phyloP scores from a whole-genome alignment of 768 basidiomycete genomes.

The Termitomyces heimii region DNA sequence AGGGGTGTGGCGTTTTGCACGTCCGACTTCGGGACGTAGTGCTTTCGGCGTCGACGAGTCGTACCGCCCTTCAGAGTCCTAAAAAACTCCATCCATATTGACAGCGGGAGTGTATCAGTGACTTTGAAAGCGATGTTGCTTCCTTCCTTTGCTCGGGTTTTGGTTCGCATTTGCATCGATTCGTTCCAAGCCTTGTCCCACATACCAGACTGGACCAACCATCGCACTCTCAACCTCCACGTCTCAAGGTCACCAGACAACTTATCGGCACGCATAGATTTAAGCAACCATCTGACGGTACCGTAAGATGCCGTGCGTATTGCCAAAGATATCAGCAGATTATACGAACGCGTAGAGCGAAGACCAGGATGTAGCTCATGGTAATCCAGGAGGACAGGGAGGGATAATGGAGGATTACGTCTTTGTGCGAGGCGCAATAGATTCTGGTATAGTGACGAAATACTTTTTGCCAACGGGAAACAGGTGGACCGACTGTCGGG shows the following conservation, averaged over 20 bases:
- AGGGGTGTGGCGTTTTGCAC: neutral
- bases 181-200: slow-evolving; percentile 57
- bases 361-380: slow-evolving; percentile 32
- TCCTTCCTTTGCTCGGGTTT: neutral
- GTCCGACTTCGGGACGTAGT: neutral
- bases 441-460: slow-evolving; percentile 32
- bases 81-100: slow-evolving; percentile 37
- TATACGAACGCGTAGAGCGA: slow-evolving; percentile 40
- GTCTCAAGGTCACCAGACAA: slow-evolving; percentile 48
- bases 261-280: slow-evolving; percentile 36
- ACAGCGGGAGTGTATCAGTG: slow-evolving; percentile 14
- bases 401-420: slow-evolving; percentile 22
- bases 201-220: slow-evolving; percentile 45
- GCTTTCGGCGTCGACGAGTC: slow-evolving; percentile 16
- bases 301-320: slow-evolving; percentile 47
- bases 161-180: slow-evolving; percentile 19
- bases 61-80: slow-evolving; percentile 33
- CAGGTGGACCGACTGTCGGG: neutral
- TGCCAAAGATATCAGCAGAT: slow-evolving; percentile 39
- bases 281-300: slow-evolving; percentile 38
- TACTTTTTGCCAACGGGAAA: slow-evolving; percentile 24
- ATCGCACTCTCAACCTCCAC: slow-evolving; percentile 49
- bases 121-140: slow-evolving; percentile 1
- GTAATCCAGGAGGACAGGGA: slow-evolving; percentile 41
- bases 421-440: slow-evolving; percentile 31